These are phyloP conservation scores for Corymbia citriodora DNA, from an alignment of 441 rosid species.

Conservation along the genomic window DNA sequence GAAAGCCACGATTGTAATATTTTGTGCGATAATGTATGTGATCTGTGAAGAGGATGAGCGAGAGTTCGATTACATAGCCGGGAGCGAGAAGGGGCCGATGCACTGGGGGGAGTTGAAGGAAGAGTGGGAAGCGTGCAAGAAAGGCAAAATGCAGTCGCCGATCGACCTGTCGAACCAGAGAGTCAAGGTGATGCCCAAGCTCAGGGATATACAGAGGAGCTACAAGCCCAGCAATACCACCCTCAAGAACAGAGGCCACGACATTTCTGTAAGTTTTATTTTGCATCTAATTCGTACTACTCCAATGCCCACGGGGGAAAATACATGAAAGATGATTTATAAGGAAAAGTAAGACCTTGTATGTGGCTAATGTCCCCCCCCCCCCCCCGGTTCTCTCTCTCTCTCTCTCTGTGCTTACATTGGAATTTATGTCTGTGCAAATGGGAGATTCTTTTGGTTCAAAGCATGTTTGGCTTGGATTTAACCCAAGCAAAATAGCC, in stretches of 20 bases:
- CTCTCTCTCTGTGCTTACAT: neutral
- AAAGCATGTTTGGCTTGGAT: neutral
- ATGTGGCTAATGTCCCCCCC: neutral
- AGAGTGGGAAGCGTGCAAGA: constrained; percentile 46
- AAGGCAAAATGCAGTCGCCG: constrained; percentile 45
- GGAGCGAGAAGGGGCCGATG: constrained; percentile 38
- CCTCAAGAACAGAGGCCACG: constrained; percentile 52
- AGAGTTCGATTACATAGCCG: constrained; percentile 41
- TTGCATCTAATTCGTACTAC: neutral
- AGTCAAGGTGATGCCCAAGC: constrained; percentile 17
- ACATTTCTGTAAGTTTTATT: constrained; percentile 31
- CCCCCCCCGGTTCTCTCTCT: neutral
- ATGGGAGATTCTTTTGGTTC: neutral
- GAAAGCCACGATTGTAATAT: neutral
- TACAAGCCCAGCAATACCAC: constrained; percentile 32
- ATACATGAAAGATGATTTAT: too few relatives aligned
- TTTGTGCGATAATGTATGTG: neutral
- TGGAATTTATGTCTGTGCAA: neutral
- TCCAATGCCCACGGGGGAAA: neutral
- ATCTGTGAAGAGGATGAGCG: constrained; percentile 41
- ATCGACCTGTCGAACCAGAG: constrained; percentile 30
- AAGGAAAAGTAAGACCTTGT: neutral
- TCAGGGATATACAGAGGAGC: constrained; percentile 8
- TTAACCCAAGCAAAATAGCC: neutral
- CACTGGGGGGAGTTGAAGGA: constrained; percentile 47